A percentile compares a stretch with the other conserved stretches of the same genome.
Conservation (phyloP, 768 basidiomycete genomes). For the Pilatotrama ljubarskyi region DNA sequence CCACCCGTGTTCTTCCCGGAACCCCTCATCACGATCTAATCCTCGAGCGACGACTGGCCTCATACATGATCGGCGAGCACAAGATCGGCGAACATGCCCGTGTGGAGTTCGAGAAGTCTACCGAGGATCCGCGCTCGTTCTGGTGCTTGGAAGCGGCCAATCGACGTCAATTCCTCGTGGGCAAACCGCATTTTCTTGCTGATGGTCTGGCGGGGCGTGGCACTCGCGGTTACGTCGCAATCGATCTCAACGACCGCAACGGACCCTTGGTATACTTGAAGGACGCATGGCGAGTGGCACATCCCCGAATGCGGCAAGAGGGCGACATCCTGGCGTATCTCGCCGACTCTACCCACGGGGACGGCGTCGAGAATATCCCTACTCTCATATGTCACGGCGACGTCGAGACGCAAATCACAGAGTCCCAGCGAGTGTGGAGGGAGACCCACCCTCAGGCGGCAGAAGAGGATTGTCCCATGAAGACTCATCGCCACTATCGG, state of each 20-base stretch:
- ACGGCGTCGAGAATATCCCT: not conserved
- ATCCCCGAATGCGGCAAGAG: not conserved
- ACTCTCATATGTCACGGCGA: conserved; percentile 6
- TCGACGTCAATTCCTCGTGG: conserved; percentile 1
- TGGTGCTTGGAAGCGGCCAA: not conserved
- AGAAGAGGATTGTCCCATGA: not conserved
- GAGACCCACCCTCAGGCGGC: conserved; percentile 18
- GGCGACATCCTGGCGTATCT: not conserved
- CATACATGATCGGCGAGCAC: not conserved
- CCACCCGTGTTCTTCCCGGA: not conserved
- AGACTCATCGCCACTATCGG: conserved; percentile 10
- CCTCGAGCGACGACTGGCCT: not conserved
- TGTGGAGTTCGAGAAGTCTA: not conserved
- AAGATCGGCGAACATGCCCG: not conserved
- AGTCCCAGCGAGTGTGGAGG: not conserved
- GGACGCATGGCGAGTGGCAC: conserved; percentile 4
- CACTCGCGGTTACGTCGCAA: not conserved
- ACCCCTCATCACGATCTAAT: not conserved
- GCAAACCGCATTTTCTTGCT: not conserved
- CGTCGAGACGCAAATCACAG: not conserved
- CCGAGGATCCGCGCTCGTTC: not conserved
- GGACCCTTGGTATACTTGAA: conserved; percentile 4
- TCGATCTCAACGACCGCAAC: not conserved
- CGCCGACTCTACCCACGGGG: not conserved
- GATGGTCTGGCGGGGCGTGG: not conserved